Percentiles rank a stretch among this genome's conserved stretches.
These are phyloP conservation scores for Neurospora crassa DNA, from an alignment of 2,329 filamentous ascomycete species.

Conservation along the genomic window DNA sequence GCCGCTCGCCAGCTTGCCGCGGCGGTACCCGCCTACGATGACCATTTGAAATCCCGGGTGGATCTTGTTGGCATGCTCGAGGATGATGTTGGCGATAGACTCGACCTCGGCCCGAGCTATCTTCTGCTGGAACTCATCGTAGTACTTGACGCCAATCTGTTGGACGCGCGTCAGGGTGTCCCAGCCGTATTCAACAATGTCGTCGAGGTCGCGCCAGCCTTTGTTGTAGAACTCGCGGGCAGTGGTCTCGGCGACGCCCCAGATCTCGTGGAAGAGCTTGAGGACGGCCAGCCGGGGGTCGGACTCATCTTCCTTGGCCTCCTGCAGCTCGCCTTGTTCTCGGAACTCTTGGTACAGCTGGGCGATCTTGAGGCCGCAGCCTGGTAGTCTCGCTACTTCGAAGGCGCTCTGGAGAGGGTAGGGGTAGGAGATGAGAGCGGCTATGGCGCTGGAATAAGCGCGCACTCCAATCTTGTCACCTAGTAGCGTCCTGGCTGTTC, in stretches of 20 bases:
- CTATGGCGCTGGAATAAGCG: slow-evolving; percentile 82
- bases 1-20: slow-evolving; percentile 62
- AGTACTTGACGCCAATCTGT: slow-evolving; percentile 90
- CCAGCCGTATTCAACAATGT: slow-evolving; percentile 81
- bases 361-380: slow-evolving; percentile 73
- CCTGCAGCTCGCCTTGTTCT: slow-evolving; percentile 47
- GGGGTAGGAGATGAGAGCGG: slow-evolving; percentile 74
- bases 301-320: slow-evolving; percentile 52
- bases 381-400: slow-evolving; percentile 55
- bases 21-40: slow-evolving; percentile 72
- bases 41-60: slow-evolving; percentile 44
- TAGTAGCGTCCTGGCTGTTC: slow-evolving; percentile 57
- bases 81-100: slow-evolving; percentile 52
- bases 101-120: slow-evolving; percentile 70
- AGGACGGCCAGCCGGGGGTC: slow-evolving; percentile 58
- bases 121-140: slow-evolving; percentile 67
- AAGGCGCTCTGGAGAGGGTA: slow-evolving; percentile 29
- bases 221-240: slow-evolving; percentile 73
- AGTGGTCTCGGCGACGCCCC: slow-evolving; percentile 80
- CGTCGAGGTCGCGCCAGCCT: slow-evolving; percentile 76
- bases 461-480: slow-evolving; percentile 72
- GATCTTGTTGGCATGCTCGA: slow-evolving; percentile 56
- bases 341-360: slow-evolving; percentile 69
- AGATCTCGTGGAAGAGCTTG: slow-evolving; percentile 70
- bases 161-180: slow-evolving; percentile 63